A percentile compares a stretch with the other conserved stretches of the same genome.
Evolutionary conservation across 2,329 filamentous ascomycete genomes (phyloP).

Genomic region (Phoma sp.): DNA sequence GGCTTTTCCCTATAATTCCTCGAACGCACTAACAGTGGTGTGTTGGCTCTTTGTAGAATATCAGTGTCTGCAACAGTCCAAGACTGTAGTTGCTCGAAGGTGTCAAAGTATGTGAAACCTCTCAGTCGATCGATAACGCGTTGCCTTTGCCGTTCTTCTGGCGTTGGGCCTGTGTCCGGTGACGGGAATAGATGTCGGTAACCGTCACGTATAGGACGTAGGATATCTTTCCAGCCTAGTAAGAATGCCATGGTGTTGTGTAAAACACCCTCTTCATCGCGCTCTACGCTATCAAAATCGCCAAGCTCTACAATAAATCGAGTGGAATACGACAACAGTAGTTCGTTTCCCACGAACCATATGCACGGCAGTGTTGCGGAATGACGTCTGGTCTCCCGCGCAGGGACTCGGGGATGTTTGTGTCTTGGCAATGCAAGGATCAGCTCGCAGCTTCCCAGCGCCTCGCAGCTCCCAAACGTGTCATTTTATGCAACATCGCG

Average conservation of each 20-base stretch:
- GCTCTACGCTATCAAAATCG: too few relatives aligned
- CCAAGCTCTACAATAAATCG: too few relatives aligned
- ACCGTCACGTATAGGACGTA: constrained; percentile 48
- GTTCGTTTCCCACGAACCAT: too few relatives aligned
- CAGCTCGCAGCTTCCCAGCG: constrained; percentile 23
- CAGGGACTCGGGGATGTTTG: constrained; percentile 24
- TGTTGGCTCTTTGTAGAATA: constrained; percentile 48
- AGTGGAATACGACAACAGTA: too few relatives aligned
- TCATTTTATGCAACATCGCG: constrained; percentile 40
- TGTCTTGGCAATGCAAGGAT: constrained; percentile 36
- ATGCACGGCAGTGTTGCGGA: constrained; percentile 8
- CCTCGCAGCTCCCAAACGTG: constrained; percentile 43
- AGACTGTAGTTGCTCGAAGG: constrained; percentile 46
- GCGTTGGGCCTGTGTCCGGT: constrained; percentile 43
- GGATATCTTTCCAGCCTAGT: constrained; percentile 48
- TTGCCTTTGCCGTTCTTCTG: constrained; percentile 39
- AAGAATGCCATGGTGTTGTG: constrained; percentile 26
- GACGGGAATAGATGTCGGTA: constrained; percentile 46
- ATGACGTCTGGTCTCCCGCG: constrained; percentile 26
- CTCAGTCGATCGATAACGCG: constrained; percentile 41
- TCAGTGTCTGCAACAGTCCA: constrained; percentile 44
- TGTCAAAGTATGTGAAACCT: constrained; percentile 52
- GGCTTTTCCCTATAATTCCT: not conserved
- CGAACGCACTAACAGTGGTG: constrained; percentile 40
- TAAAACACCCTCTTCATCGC: not conserved